phyloP scores from a whole-genome alignment of 2,329 filamentous ascomycete genomes.

The Nemania sp. region DNA sequence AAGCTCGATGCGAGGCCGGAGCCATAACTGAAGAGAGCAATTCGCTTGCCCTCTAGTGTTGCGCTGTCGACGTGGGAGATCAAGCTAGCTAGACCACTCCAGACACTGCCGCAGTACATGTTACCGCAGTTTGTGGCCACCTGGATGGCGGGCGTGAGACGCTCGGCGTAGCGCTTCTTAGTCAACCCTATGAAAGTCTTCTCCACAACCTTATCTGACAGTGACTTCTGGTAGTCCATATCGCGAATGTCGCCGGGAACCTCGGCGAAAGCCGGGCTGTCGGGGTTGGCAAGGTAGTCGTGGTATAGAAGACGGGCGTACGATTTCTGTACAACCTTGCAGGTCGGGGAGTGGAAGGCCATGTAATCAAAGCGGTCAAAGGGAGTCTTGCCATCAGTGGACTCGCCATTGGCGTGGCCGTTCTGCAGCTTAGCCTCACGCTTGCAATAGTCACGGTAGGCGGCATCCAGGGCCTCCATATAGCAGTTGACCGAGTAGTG shows the following conservation, averaged over 20 bases:
- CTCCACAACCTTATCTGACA: constrained; percentile 85
- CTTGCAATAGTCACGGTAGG: constrained; percentile 84
- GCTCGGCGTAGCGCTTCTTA: constrained; percentile 86
- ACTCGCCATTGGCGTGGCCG: constrained; percentile 63
- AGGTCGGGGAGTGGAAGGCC: constrained; percentile 85
- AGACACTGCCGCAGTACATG: constrained; percentile 79
- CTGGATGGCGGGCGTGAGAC: constrained; percentile 78
- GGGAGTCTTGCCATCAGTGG: constrained; percentile 65
- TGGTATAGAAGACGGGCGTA: constrained; percentile 88
- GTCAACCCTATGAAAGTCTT: constrained; percentile 87
- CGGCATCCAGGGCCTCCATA: constrained; percentile 80
- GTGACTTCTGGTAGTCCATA: constrained; percentile 81
- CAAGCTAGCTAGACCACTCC: constrained; percentile 79
- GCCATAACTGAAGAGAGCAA: constrained; percentile 83
- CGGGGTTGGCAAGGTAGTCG: constrained; percentile 80
- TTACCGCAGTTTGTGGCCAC: constrained; percentile 81
- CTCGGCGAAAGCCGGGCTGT: constrained; percentile 75
- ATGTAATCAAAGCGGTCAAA: constrained; percentile 88
- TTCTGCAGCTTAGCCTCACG: constrained; percentile 73
- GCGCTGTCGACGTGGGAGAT: constrained; percentile 73
- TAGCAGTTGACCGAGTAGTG: constrained; percentile 88
- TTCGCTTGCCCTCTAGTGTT: constrained; percentile 75
- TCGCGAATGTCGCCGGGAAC: constrained; percentile 81
- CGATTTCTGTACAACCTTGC: constrained; percentile 88
- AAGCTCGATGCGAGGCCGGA: constrained; percentile 80